phyloP scores from a whole-genome alignment of 2,329 filamentous ascomycete genomes.

The Microdochium bolleyi region DNA sequence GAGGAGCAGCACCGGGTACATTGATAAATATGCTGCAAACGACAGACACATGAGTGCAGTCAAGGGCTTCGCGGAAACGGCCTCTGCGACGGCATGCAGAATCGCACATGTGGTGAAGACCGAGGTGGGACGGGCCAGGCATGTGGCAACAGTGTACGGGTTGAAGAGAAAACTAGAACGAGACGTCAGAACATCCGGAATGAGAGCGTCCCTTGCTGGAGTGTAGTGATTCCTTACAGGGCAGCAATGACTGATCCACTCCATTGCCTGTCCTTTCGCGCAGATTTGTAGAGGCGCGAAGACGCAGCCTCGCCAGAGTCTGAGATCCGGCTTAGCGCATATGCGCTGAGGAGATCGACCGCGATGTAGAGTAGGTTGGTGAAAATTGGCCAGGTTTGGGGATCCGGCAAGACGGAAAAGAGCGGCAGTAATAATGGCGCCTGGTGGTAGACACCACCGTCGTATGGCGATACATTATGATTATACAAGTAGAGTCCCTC shows the following conservation, averaged over 20 bases:
- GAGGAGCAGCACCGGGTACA: conserved; percentile 84
- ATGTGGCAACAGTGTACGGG: conserved; percentile 86
- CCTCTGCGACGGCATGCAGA: conserved; percentile 74
- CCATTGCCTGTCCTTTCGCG: conserved; percentile 68
- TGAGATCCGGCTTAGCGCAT: conserved; percentile 72
- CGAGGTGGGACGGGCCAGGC: conserved; percentile 80
- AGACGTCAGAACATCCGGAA: background rate
- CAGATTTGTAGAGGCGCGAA: conserved; percentile 71
- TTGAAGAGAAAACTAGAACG: conserved; percentile 75
- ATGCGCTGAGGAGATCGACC: conserved; percentile 75
- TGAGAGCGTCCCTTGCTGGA: background rate
- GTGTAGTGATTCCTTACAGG: conserved; percentile 44
- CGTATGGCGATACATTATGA: conserved; percentile 93
- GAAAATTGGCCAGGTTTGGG: conserved; percentile 57
- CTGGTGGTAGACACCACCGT: conserved; percentile 78
- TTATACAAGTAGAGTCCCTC: conserved; percentile 95
- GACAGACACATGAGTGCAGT: conserved; percentile 79
- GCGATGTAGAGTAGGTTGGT: conserved; percentile 74
- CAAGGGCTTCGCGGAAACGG: conserved; percentile 63
- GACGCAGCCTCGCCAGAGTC: conserved; percentile 69
- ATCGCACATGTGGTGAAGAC: conserved; percentile 86
- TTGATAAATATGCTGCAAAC: conserved; percentile 81
- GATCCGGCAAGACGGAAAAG: conserved; percentile 78
- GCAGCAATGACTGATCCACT: conserved; percentile 69
- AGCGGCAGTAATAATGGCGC: conserved; percentile 85